phyloP scores from a whole-genome alignment of 345 rosid genomes.

The Melaleuca quinquenervia region DNA sequence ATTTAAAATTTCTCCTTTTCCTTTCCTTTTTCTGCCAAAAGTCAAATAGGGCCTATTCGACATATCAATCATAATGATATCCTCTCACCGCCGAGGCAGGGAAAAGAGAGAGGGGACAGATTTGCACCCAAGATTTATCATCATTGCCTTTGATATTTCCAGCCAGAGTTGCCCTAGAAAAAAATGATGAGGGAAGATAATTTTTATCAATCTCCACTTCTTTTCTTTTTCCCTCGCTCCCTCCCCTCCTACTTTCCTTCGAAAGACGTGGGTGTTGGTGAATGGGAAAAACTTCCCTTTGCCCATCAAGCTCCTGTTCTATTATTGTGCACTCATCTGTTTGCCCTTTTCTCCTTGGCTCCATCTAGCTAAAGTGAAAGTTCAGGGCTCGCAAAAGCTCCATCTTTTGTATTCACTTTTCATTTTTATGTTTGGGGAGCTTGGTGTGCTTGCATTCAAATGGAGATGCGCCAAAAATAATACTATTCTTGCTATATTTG shows the following conservation, averaged over 20 bases:
- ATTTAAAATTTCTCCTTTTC: not conserved
- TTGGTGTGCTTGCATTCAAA: not conserved
- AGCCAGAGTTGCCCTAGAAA: not conserved
- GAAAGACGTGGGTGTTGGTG: not conserved
- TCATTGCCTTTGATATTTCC: slow-evolving; percentile 52
- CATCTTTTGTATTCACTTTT: not conserved
- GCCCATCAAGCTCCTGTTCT: not conserved
- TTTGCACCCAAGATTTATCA: slow-evolving; percentile 87
- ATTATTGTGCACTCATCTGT: slow-evolving; percentile 21
- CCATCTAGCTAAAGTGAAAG: not conserved
- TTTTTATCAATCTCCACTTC: not conserved
- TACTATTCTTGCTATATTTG: not conserved
- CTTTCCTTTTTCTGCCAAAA: slow-evolving; percentile 14
- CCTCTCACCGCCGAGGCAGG: slow-evolving; percentile 52
- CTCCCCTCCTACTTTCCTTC: not conserved
- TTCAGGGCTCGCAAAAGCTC: not conserved
- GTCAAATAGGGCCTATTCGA: slow-evolving; percentile 57
- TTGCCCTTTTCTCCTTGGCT: not conserved
- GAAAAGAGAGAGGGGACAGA: slow-evolving; percentile 17
- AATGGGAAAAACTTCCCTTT: not conserved
- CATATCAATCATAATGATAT: slow-evolving; percentile 60
- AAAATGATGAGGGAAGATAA: not conserved
- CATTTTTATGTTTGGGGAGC: not conserved
- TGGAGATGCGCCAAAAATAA: not conserved
- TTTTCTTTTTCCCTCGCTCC: not conserved